These are phyloP conservation scores for Beauveria medogensis DNA, from an alignment of 2,329 filamentous ascomycete genomes.

Conservation along the genomic window DNA sequence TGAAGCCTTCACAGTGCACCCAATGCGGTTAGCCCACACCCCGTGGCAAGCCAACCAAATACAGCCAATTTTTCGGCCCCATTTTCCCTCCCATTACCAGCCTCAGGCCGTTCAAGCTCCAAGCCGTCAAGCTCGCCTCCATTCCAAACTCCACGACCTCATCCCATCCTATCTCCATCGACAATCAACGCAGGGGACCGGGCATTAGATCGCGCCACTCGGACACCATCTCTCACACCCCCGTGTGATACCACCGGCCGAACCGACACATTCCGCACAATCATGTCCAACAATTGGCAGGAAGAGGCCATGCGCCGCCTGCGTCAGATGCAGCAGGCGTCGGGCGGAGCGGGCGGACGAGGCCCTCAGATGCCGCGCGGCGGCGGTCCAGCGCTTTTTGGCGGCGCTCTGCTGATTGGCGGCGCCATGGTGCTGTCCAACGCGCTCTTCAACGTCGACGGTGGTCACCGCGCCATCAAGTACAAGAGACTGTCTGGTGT, in stretches of 20 bases:
- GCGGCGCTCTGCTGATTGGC: slow-evolving; percentile 37
- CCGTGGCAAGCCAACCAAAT: slow-evolving; percentile 1
- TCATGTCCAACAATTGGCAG: slow-evolving; percentile 34
- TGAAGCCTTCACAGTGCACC: not conserved
- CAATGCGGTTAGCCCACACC: not conserved
- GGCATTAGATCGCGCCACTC: not conserved
- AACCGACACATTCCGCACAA: not conserved
- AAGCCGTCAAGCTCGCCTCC: slow-evolving; percentile 5
- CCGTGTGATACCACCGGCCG: not conserved
- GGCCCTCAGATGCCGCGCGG: slow-evolving; percentile 35
- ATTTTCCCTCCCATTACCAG: not conserved
- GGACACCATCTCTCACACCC: not conserved
- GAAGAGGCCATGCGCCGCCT: slow-evolving; percentile 45
- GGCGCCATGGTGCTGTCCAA: slow-evolving; percentile 47
- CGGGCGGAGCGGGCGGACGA: slow-evolving; percentile 34
- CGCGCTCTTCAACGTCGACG: slow-evolving; percentile 77
- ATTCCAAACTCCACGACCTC: slow-evolving; percentile 1
- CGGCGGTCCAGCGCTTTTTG: slow-evolving; percentile 31
- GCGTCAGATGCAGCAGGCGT: slow-evolving; percentile 38
- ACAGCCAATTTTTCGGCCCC: slow-evolving; percentile 3
- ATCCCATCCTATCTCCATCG: slow-evolving; percentile 4
- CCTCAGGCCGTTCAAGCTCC: slow-evolving; percentile 11
- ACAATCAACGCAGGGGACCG: slow-evolving; percentile 1
- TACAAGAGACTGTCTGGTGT: slow-evolving; percentile 90
- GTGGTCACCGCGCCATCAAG: slow-evolving; percentile 98